Base-by-base conservation (phyloP, 192 early-diverging fungal genomes). In the Coemansia guatemalensis region DNA sequence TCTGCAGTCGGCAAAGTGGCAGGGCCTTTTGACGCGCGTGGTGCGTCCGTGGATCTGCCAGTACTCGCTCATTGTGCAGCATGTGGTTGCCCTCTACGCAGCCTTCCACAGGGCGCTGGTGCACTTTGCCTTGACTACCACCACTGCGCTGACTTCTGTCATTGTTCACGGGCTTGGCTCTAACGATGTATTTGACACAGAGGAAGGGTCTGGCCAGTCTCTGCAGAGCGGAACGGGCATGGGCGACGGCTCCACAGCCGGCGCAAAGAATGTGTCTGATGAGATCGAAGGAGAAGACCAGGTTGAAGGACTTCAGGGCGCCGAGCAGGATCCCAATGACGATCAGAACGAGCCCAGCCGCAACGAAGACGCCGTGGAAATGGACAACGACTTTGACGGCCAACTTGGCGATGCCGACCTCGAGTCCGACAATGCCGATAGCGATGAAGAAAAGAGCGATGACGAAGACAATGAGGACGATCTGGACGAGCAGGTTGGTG, bases 221-320 rank as follows among this genome's bases (percentile, higher is more conserved):
- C 60, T 60, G 61, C 78, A 52, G 32, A 78, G 80, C 24, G 89
- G 89, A 22, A 94, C 88, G 18, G 96, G 96, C 61, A 89, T 97
- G 60, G 97, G 95, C 54, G 93, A 96, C 70, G 97, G 96, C 9
- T 89, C 95, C 33, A 95, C 95, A 30, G 85, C 71, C 1, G 84
- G 84, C 48, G 77, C 86, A 12, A 95, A 98, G 80, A 94, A 99
- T 65, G 95, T 99, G 21, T 95, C 93, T 73, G 90, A 98, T 56
- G 91, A 99, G 68, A 96, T 99, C 69, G 97, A 98, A 65, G 88
- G 97, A 78, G 90, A 97, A 75, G 95, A 95, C 52, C 93, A 99
- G 73, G 89, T 99, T 4, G 87, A 95, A 52, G 97, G 93, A 14
- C 83, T 92, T 27, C 85, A 94, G 69, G 89, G 92, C 71, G 88